Evolutionary conservation across 116 monocot species (phyloP).

Genomic region (Posidonia oceanica): DNA sequence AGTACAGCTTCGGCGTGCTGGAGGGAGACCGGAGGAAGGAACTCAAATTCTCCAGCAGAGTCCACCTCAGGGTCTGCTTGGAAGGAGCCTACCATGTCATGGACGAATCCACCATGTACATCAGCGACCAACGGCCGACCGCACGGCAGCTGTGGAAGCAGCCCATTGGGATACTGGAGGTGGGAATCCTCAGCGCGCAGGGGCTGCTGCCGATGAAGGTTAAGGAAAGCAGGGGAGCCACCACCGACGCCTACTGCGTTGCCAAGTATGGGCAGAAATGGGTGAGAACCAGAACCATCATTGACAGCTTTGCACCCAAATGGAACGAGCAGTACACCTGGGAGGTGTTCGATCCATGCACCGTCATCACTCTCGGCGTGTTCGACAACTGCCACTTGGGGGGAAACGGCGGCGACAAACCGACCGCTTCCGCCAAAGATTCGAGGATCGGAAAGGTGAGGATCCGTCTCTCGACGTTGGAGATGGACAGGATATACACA

Average conservation of each 20-base stretch:
- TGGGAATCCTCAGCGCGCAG: conserved; percentile 60
- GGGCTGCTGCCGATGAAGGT: conserved; percentile 62
- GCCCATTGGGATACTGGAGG: conserved; percentile 57
- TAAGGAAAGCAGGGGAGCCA: conserved; percentile 29
- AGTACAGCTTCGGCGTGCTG: conserved; percentile 36
- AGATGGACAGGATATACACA: conserved; percentile 58
- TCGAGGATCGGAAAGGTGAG: conserved; percentile 60
- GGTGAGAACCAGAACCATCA: conserved; percentile 67
- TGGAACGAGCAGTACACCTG: conserved; percentile 98
- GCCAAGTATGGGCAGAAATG: conserved; percentile 92
- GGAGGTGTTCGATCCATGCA: conserved; percentile 81
- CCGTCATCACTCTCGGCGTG: conserved; percentile 61
- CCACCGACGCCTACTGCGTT: conserved; percentile 78
- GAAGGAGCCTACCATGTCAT: conserved; percentile 92
- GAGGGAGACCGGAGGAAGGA: conserved; percentile 48
- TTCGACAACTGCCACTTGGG: conserved; percentile 81
- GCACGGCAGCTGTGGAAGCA: conserved; percentile 79
- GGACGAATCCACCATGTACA: conserved; percentile 75
- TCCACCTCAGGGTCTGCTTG: conserved; percentile 65
- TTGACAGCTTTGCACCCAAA: conserved; percentile 40
- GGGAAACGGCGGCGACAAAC: background rate
- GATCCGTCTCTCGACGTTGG: conserved; percentile 66
- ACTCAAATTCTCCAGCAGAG: conserved; percentile 51
- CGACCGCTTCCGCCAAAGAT: conserved; percentile 17
- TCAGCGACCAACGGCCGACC: conserved; percentile 60